Conservation (phyloP, 2,329 filamentous ascomycete species). For the Colletotrichum musae region DNA sequence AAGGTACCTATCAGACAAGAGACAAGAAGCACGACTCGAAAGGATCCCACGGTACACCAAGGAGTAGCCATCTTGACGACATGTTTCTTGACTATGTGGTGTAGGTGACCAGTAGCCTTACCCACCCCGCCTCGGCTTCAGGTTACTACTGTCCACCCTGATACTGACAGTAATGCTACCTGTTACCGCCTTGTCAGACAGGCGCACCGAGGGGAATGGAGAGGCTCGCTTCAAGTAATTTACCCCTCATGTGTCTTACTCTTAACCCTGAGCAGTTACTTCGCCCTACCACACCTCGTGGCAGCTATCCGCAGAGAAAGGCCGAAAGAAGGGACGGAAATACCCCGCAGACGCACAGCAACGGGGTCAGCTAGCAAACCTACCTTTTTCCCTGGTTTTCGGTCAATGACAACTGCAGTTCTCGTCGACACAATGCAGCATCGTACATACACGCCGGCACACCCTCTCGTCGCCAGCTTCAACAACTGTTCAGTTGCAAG, state of each 20-base stretch:
- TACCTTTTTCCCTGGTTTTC: slow-evolving; percentile 25
- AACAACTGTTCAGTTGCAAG: no score
- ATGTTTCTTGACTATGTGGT: no score
- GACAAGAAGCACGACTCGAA: no score
- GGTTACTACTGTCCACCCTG: neutral
- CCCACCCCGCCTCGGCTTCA: slow-evolving; percentile 11
- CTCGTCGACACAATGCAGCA: slow-evolving; percentile 11
- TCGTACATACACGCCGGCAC: neutral
- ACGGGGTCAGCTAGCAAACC: slow-evolving; percentile 24
- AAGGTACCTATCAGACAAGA: no score
- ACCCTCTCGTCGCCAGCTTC: neutral
- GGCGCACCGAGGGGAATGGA: neutral
- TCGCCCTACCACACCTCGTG: slow-evolving; percentile 17
- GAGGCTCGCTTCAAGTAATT: neutral
- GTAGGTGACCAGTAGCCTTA: neutral
- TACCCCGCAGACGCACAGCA: slow-evolving; percentile 32
- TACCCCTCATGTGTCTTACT: slow-evolving; percentile 19
- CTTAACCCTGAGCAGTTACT: slow-evolving; percentile 6
- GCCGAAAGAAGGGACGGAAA: slow-evolving; percentile 36
- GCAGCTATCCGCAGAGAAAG: slow-evolving; percentile 25
- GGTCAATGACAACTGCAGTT: slow-evolving; percentile 21
- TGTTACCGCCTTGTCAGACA: neutral
- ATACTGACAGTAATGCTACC: neutral
- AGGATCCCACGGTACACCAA: neutral
- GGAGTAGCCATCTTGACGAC: neutral